Conservation (phyloP, 495 filamentous ascomycete genomes). For the Podospora appendiculata region DNA sequence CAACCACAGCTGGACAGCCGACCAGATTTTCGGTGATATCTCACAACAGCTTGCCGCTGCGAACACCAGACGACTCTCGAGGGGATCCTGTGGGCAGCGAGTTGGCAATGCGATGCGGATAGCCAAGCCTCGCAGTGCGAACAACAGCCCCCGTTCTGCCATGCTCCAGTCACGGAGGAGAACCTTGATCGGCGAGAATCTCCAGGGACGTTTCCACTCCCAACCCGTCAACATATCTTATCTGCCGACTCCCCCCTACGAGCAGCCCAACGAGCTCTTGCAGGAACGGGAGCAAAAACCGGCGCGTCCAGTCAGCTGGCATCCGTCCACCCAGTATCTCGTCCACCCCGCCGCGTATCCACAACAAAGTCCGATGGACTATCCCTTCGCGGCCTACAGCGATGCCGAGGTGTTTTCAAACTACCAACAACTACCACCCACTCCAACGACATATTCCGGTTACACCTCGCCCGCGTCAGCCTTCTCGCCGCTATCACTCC, state of each 20-base stretch:
- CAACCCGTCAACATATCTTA: conserved; percentile 29
- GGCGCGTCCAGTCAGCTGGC: conserved; percentile 62
- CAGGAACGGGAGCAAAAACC: conserved; percentile 24
- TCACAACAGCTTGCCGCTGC: conserved; percentile 28
- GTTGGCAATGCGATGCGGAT: conserved; percentile 43
- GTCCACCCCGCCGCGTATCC: conserved; percentile 17
- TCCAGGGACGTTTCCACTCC: conserved; percentile 23
- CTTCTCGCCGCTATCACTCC: conserved; percentile 34
- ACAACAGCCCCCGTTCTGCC: conserved; percentile 57
- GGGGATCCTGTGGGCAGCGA: conserved; percentile 30
- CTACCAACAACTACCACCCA: conserved; percentile 33
- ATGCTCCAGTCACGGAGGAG: conserved; percentile 42
- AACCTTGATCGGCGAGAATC: conserved; percentile 46
- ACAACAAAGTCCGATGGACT: conserved; percentile 22
- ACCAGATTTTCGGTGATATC: conserved; percentile 29
- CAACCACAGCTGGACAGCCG: conserved; percentile 20
- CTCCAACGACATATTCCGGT: conserved; percentile 33
- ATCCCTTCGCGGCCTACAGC: conserved; percentile 22
- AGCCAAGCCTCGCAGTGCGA: conserved; percentile 60
- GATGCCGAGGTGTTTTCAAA: conserved; percentile 28
- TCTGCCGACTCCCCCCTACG: conserved; percentile 19
- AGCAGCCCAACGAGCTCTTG: conserved; percentile 21
- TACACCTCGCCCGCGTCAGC: conserved; percentile 36
- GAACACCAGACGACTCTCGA: conserved; percentile 32
- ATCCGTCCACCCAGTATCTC: conserved; percentile 44